Evolutionary conservation across 306 rosid genomes (phyloP).

Genomic region (Clitoria ternatea): DNA sequence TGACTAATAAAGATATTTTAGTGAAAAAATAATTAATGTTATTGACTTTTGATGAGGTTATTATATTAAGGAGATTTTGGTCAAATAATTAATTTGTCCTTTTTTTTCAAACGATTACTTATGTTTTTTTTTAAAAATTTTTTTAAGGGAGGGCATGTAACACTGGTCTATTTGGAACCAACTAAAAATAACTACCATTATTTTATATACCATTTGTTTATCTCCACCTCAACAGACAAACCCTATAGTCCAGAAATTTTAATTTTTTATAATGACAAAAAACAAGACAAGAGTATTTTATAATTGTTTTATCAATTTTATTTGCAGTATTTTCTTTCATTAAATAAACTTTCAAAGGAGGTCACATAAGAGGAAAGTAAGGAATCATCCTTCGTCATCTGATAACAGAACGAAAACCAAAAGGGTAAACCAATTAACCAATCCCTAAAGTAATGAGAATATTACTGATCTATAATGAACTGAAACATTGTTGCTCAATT

Average conservation of each 20-base stretch:
- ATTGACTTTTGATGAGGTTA: too few species aligned
- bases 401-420: background rate
- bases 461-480: background rate
- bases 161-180: background rate
- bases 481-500: background rate
- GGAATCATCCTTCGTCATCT: conserved; percentile 10
- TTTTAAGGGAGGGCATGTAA: background rate
- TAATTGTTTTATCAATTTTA: background rate
- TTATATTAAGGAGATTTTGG: too few species aligned
- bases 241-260: background rate
- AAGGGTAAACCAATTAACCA: background rate
- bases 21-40: too few species aligned
- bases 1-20: too few species aligned
- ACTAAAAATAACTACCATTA: background rate
- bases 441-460: background rate
- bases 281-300: background rate
- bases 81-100: too few species aligned
- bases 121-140: background rate
- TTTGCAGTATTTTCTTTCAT: background rate
- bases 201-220: background rate
- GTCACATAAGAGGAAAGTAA: background rate
- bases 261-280: background rate
- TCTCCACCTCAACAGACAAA: background rate
- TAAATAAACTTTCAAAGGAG: background rate
- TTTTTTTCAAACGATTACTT: background rate